A percentile compares a stretch with the other conserved stretches of the same genome.
phyloP scores from a whole-genome alignment of 164 flowering plant species.

The Umbellularia californica region DNA sequence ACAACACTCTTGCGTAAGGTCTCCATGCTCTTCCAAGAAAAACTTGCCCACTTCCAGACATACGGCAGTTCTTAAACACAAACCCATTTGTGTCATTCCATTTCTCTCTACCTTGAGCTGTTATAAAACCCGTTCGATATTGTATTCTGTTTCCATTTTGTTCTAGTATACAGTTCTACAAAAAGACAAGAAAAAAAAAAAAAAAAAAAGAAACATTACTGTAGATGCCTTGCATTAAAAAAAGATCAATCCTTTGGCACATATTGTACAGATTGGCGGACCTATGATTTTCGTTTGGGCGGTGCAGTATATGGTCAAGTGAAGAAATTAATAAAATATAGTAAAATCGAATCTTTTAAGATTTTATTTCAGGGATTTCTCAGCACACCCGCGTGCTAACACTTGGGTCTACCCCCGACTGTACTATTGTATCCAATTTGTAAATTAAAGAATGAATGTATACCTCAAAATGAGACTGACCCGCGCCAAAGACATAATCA shows the following conservation, averaged over 20 bases:
- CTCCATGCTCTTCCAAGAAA: constrained; percentile 42
- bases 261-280: too few relatives aligned
- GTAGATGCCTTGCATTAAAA: neutral
- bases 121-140: constrained; percentile 6
- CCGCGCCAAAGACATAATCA: constrained; percentile 70
- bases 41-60: constrained; percentile 13
- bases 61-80: constrained; percentile 15
- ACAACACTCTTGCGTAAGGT: constrained; percentile 33
- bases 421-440: neutral
- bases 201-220: neutral
- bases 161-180: neutral
- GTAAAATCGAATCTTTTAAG: too few relatives aligned
- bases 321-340: too few relatives aligned
- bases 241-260: neutral
- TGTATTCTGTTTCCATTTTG: neutral
- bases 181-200: neutral
- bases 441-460: neutral
- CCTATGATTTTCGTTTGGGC: too few relatives aligned
- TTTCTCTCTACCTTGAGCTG: constrained; percentile 24
- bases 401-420: too few relatives aligned
- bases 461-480: constrained; percentile 66
- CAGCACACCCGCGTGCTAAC: too few relatives aligned
- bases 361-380: too few relatives aligned
- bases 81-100: constrained; percentile 21
- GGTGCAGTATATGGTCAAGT: too few relatives aligned